phyloP scores from a whole-genome alignment of 306 rosid species.

The Canavalia gladiata region DNA sequence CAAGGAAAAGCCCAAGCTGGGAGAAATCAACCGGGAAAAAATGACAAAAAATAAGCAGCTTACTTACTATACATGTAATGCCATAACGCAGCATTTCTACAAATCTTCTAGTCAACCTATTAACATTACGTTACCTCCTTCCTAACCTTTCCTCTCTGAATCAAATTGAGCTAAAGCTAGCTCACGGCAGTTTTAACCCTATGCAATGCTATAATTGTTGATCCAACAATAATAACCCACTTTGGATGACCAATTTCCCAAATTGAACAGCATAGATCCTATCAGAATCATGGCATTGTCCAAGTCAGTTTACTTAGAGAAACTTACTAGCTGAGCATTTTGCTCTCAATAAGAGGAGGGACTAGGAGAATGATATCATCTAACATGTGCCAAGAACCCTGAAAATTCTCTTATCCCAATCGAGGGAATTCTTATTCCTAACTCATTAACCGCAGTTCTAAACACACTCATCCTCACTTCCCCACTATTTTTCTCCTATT shows the following conservation, averaged over 20 bases:
- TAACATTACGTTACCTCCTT: slow-evolving; percentile 18
- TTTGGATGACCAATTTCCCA: not conserved
- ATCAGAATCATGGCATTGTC: not conserved
- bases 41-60: not conserved
- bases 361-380: too few species aligned
- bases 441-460: not conserved
- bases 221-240: not conserved
- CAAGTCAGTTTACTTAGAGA: not conserved
- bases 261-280: slow-evolving; percentile 3
- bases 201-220: not conserved
- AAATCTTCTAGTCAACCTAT: slow-evolving; percentile 26
- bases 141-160: not conserved
- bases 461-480: not conserved
- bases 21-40: not conserved
- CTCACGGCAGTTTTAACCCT: not conserved
- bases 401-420: not conserved
- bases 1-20: not conserved
- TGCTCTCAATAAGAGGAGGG: too few species aligned
- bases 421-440: not conserved
- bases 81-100: not conserved
- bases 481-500: not conserved
- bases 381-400: too few species aligned
- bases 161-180: not conserved
- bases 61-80: not conserved
- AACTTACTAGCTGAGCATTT: not conserved